Conservation (phyloP, 805 yeast genomes). For the Lachancea mirantina region DNA sequence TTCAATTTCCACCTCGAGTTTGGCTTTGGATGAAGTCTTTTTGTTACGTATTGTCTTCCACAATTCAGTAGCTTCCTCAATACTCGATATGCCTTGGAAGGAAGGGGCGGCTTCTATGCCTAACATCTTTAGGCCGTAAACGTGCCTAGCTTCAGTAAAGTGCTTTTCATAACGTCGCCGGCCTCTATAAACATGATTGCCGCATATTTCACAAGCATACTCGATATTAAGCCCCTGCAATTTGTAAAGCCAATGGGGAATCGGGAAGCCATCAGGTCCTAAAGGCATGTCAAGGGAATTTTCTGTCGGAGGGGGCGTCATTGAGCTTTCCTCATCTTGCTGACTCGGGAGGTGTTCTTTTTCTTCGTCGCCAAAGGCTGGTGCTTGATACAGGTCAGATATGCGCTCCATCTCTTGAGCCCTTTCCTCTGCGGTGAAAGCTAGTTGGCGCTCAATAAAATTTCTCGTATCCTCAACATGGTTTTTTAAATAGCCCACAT, state of each 20-base stretch:
- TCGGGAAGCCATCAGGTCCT: constrained; percentile 86
- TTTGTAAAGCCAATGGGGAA: constrained; percentile 90
- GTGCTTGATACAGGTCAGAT: constrained; percentile 29
- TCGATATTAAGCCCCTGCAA: constrained; percentile 73
- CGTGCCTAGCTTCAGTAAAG: constrained; percentile 64
- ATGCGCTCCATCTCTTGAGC: constrained; percentile 44
- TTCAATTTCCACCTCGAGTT: constrained; percentile 68
- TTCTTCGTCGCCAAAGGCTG: constrained; percentile 35
- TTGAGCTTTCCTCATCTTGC: too few relatives aligned
- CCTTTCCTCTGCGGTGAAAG: constrained; percentile 66
- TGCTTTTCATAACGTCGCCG: constrained; percentile 65
- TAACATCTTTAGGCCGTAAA: constrained; percentile 62
- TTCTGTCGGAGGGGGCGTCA: constrained; percentile 18
- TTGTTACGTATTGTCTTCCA: too few relatives aligned
- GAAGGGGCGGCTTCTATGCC: constrained; percentile 52
- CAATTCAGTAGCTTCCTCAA: constrained; percentile 60
- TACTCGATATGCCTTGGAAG: constrained; percentile 58
- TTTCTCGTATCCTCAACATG: constrained; percentile 45
- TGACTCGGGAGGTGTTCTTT: constrained; percentile 36
- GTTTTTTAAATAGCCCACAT: constrained; percentile 34
- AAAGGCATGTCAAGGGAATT: constrained; percentile 51
- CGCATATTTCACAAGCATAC: constrained; percentile 82
- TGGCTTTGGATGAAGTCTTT: constrained; percentile 6
- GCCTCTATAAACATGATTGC: constrained; percentile 66
- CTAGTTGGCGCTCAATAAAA: constrained; percentile 57